Percentiles rank a stretch among this genome's conserved stretches.
phyloP scores from a whole-genome alignment of 768 basidiomycete genomes.

The Serendipita sp. region DNA sequence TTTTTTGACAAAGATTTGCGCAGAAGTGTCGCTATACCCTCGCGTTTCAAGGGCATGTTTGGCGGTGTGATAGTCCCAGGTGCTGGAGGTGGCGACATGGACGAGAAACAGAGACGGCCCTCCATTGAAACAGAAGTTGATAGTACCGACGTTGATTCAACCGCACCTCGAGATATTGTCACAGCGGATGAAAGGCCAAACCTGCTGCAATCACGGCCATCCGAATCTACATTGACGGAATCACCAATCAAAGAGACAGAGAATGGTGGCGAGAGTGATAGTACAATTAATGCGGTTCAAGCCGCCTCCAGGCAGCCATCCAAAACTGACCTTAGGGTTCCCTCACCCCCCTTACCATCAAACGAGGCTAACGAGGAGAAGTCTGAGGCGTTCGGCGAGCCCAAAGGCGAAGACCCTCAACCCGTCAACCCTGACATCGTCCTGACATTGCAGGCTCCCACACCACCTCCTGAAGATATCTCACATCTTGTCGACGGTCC shows the following conservation, averaged over 20 bases:
- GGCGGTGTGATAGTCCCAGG: constrained; percentile 10
- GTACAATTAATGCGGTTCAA: constrained; percentile 2
- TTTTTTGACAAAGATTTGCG: constrained; percentile 34
- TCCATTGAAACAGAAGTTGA: neutral
- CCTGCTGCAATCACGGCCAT: neutral
- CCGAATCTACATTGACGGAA: neutral
- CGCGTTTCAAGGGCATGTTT: constrained; percentile 14
- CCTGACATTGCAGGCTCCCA: neutral
- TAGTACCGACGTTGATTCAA: neutral
- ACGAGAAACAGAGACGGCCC: constrained; percentile 31
- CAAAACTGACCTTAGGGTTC: neutral
- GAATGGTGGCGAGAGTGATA: neutral
- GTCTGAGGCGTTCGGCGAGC: neutral
- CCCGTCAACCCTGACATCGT: neutral
- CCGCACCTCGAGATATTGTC: neutral
- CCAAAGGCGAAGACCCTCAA: neutral
- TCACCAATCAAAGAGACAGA: neutral
- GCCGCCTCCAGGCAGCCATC: neutral
- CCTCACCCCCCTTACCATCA: neutral
- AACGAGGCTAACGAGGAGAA: neutral
- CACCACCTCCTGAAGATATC: neutral
- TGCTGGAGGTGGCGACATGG: constrained; percentile 16
- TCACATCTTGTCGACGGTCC: neutral
- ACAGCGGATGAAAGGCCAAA: neutral
- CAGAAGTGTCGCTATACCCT: constrained; percentile 12